These are phyloP conservation scores for Clathrospora elynae DNA, from an alignment of 2,329 filamentous ascomycete genomes.

Conservation along the genomic window DNA sequence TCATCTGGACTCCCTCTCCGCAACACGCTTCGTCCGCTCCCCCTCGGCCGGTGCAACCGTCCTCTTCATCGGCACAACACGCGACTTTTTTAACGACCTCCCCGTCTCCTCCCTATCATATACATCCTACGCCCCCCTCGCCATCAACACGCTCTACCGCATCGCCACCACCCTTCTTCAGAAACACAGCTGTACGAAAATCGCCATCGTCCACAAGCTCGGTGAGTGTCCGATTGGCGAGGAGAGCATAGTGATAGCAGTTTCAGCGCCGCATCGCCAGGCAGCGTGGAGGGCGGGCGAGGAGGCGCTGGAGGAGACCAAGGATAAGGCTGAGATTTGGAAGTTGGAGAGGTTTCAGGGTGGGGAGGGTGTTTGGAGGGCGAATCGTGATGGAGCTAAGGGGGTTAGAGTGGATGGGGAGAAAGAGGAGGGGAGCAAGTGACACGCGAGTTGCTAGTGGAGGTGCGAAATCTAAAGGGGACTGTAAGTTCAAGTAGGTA, in stretches of 20 bases:
- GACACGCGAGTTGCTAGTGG: too few relatives aligned
- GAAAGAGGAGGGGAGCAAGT: conserved; percentile 6
- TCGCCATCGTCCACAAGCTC: conserved; percentile 83
- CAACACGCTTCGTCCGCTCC: conserved; percentile 71
- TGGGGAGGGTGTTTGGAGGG: conserved; percentile 81
- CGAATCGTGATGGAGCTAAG: conserved; percentile 75
- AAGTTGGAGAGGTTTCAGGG: conserved; percentile 87
- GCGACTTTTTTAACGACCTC: conserved; percentile 73
- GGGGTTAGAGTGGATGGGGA: conserved; percentile 56
- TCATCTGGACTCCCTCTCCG: conserved; percentile 60
- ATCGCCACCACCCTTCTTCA: conserved; percentile 64
- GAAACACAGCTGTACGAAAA: conserved; percentile 70
- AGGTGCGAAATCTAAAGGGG: not conserved
- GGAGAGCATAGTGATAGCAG: conserved; percentile 88
- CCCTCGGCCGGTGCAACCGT: conserved; percentile 42
- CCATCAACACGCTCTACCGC: conserved; percentile 68
- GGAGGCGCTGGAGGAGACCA: conserved; percentile 85
- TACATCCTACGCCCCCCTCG: conserved; percentile 72
- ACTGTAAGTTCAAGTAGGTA: too few relatives aligned
- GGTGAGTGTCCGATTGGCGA: conserved; percentile 88
- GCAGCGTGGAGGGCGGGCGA: conserved; percentile 88
- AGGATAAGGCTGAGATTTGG: conserved; percentile 90
- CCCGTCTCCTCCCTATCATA: conserved; percentile 78
- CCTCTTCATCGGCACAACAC: conserved; percentile 66
- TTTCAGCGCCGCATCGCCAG: conserved; percentile 80